These are phyloP conservation scores for Russula vinacea DNA, from an alignment of 768 basidiomycete genomes.

Conservation along the genomic window DNA sequence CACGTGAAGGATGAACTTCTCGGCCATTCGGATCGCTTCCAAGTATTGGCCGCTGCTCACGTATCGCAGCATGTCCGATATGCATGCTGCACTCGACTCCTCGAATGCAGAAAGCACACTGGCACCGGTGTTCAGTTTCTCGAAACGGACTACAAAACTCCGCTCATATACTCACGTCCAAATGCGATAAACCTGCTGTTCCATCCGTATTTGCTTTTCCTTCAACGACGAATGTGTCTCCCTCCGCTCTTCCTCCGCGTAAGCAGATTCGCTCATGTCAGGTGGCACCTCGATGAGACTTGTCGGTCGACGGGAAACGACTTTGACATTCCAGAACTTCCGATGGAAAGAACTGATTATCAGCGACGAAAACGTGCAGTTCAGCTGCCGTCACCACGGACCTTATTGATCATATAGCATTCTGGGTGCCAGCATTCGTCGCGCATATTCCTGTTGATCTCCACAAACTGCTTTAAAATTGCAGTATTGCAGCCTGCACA, in stretches of 20 bases:
- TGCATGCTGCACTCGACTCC: conserved; percentile 98
- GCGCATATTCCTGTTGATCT: conserved; percentile 96
- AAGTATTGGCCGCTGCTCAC: conserved; percentile 96
- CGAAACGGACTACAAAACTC: background rate
- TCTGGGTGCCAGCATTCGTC: conserved; percentile 99
- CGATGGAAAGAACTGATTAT: conserved; percentile 21
- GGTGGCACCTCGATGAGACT: conserved; percentile 43
- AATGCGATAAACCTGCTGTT: conserved; percentile 95
- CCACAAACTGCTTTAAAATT: conserved; percentile 98
- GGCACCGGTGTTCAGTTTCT: conserved; percentile 22
- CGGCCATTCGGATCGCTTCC: conserved; percentile 96
- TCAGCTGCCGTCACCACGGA: conserved; percentile 35
- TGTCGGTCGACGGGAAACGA: conserved; percentile 69
- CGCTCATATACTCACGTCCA: conserved; percentile 75
- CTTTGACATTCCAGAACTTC: conserved; percentile 99
- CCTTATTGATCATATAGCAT: conserved; percentile 99
- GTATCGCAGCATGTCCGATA: conserved; percentile 96
- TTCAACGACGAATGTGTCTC: conserved; percentile 79
- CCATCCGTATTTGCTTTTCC: conserved; percentile 91
- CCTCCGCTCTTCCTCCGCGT: conserved; percentile 71
- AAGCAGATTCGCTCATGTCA: conserved; percentile 45
- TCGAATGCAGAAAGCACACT: conserved; percentile 96
- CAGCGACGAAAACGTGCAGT: conserved; percentile 7
- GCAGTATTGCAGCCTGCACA: conserved; percentile 97
- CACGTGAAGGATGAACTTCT: conserved; percentile 97